Conservation (phyloP, 495 filamentous ascomycete species). For the Sabuloglossum arenarium region DNA sequence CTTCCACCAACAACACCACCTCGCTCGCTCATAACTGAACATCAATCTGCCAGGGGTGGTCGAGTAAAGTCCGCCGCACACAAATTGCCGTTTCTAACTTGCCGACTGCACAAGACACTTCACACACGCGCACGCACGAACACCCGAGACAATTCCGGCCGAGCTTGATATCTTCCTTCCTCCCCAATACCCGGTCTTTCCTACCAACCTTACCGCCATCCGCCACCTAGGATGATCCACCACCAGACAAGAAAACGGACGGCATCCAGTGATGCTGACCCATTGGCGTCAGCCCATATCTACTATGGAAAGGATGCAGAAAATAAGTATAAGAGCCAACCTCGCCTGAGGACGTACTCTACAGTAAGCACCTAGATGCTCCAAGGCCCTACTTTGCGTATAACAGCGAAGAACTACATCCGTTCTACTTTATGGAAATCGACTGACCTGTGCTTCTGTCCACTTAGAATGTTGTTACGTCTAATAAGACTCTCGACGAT, state of each 20-base stretch:
- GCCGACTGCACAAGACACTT: too few species aligned
- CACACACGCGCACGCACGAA: too few species aligned
- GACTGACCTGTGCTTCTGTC: background rate
- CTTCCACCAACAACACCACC: background rate
- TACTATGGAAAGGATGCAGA: slow-evolving; percentile 24
- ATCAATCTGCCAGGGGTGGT: too few species aligned
- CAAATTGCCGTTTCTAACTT: background rate
- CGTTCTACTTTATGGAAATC: background rate
- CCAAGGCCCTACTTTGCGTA: background rate
- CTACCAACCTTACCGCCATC: background rate
- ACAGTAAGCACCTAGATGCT: slow-evolving; percentile 14
- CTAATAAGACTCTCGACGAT: background rate
- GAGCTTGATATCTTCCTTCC: background rate
- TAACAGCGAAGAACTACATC: background rate
- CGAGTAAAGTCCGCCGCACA: background rate
- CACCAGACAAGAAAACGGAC: background rate
- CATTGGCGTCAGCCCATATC: slow-evolving; percentile 21
- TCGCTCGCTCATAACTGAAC: background rate
- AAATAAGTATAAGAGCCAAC: slow-evolving; percentile 13
- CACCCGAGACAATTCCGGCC: background rate
- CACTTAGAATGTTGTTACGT: background rate
- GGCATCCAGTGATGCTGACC: slow-evolving; percentile 12
- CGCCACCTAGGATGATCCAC: background rate
- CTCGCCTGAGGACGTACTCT: slow-evolving; percentile 23
- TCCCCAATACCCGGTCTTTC: background rate